These are phyloP conservation scores for Ascocoryne sarcoides DNA, from an alignment of 2,329 filamentous ascomycete species.

Conservation along the genomic window DNA sequence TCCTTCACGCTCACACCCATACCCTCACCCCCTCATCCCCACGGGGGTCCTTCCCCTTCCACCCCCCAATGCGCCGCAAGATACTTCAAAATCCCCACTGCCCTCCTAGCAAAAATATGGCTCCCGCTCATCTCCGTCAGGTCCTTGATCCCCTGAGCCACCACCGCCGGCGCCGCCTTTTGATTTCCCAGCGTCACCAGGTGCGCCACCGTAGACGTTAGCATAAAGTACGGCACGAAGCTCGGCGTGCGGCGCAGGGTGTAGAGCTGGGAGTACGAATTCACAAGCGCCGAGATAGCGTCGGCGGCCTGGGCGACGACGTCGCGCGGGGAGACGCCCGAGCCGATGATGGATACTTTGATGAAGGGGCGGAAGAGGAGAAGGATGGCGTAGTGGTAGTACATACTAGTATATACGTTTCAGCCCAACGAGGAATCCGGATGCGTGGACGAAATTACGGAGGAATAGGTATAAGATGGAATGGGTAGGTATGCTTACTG, in stretches of 20 bases:
- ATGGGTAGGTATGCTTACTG: constrained; percentile 48
- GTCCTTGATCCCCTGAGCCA: constrained; percentile 47
- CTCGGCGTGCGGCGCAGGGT: constrained; percentile 26
- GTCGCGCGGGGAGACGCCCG: constrained; percentile 22
- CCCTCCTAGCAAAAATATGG: constrained; percentile 23
- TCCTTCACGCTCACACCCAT: too few relatives aligned
- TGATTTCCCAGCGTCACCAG: constrained; percentile 20
- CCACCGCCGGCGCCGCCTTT: constrained; percentile 29
- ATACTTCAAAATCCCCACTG: constrained; percentile 35
- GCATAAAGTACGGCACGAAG: constrained; percentile 28
- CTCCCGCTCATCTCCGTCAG: constrained; percentile 49
- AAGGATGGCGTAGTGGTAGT: constrained; percentile 61
- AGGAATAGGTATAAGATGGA: too few relatives aligned
- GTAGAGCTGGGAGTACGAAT: constrained; percentile 26
- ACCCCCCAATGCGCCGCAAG: background rate
- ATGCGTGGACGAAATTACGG: too few relatives aligned
- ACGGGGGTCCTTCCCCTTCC: too few relatives aligned
- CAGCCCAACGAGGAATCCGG: too few relatives aligned
- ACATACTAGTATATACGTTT: constrained; percentile 43
- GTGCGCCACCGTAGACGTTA: constrained; percentile 23
- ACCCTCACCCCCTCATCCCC: too few relatives aligned
- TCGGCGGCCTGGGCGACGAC: constrained; percentile 28
- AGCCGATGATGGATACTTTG: constrained; percentile 21
- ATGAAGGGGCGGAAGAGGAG: constrained; percentile 63
- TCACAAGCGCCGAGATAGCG: constrained; percentile 28